Conservation (phyloP, 768 basidiomycete species). For the Auricularia sp. region DNA sequence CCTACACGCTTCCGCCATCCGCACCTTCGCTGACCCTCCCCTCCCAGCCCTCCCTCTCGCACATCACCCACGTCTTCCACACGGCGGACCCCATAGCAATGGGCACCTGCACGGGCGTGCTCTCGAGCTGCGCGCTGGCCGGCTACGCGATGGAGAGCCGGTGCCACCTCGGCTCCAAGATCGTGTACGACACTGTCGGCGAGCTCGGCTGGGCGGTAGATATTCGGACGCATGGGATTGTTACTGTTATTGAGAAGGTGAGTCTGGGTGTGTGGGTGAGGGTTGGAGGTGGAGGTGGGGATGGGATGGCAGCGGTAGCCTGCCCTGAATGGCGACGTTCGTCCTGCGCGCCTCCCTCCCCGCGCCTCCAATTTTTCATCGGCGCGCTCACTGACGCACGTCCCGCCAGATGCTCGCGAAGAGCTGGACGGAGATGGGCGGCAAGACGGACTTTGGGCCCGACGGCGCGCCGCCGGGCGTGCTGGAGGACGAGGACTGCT, state of each 20-base stretch:
- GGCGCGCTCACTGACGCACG: constrained; percentile 19
- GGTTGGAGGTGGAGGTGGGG: too few relatives aligned
- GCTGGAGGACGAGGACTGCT: constrained; percentile 52
- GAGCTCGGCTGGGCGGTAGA: constrained; percentile 73
- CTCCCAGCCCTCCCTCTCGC: constrained; percentile 44
- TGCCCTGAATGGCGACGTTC: background rate
- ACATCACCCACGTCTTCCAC: constrained; percentile 83
- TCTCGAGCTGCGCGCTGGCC: constrained; percentile 67
- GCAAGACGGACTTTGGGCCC: constrained; percentile 14
- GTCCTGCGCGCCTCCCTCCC: background rate
- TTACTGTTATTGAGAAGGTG: constrained; percentile 53
- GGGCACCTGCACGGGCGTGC: constrained; percentile 69
- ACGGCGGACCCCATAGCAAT: constrained; percentile 91
- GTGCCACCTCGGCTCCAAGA: constrained; percentile 81
- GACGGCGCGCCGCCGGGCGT: constrained; percentile 34
- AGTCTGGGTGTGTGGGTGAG: too few relatives aligned
- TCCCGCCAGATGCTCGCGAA: constrained; percentile 36
- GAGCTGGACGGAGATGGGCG: constrained; percentile 26
- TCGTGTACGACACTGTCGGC: constrained; percentile 78
- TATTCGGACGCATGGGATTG: constrained; percentile 60
- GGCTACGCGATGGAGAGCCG: constrained; percentile 80
- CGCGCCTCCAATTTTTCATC: background rate
- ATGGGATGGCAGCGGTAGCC: too few relatives aligned
- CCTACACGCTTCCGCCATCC: too few relatives aligned
- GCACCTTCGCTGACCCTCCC: constrained; percentile 22